Conservation (phyloP, 805 yeast genomes). For the Sugiyamaella marilandica region DNA sequence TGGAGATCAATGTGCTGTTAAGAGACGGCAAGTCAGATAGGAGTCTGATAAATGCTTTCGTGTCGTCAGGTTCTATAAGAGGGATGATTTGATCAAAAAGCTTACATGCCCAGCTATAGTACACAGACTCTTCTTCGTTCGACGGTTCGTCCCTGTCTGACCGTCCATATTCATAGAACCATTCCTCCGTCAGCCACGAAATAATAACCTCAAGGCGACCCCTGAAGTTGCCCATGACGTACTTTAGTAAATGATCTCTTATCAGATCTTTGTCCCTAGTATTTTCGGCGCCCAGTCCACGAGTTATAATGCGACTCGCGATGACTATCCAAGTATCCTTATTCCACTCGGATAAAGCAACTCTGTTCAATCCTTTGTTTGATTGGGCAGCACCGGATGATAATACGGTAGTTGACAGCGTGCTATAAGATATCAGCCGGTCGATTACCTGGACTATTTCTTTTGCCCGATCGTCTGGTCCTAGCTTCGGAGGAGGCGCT, state of each 20-base stretch:
- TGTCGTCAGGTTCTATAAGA: conserved; percentile 73
- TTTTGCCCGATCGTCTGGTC: conserved; percentile 15
- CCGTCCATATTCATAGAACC: conserved; percentile 55
- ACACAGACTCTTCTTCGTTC: conserved; percentile 31
- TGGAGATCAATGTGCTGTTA: conserved; percentile 54
- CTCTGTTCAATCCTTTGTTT: conserved; percentile 23
- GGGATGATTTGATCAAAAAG: conserved; percentile 78
- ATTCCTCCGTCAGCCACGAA: conserved; percentile 95
- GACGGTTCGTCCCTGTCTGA: conserved; percentile 33
- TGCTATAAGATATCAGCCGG: conserved; percentile 22
- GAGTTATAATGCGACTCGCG: conserved; percentile 69
- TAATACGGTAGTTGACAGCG: conserved; percentile 6
- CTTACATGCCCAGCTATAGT: conserved; percentile 63
- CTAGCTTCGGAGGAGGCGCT: conserved; percentile 47
- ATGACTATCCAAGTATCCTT: conserved; percentile 72
- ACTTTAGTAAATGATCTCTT: conserved; percentile 65
- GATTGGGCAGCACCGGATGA: conserved; percentile 20
- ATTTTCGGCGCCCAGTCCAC: conserved; percentile 59
- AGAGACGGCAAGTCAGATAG: conserved; percentile 84
- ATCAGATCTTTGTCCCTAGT: conserved; percentile 40
- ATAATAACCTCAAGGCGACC: conserved; percentile 67
- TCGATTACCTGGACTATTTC: conserved; percentile 19
- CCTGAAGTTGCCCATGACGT: conserved; percentile 69
- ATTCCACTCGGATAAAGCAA: conserved; percentile 49
- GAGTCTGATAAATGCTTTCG: conserved; percentile 74